Conservation (phyloP, 2,329 filamentous ascomycete genomes). For the Penicillium digitatum region DNA sequence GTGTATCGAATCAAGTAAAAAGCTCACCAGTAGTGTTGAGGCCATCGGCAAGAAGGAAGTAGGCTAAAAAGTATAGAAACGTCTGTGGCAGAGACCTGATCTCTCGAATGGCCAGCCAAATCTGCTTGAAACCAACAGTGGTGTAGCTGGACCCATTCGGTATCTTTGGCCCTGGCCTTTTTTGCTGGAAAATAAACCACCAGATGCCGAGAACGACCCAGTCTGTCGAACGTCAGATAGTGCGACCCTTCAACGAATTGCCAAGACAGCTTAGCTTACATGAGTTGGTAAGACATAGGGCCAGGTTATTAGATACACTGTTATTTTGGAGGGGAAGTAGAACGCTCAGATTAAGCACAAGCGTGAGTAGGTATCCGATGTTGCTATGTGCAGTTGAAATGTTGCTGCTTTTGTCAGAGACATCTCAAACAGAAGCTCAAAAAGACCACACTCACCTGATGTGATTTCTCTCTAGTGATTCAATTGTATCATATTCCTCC, state of each 20-base stretch:
- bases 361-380: constrained; percentile 41
- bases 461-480: constrained; percentile 43
- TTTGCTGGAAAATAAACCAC: constrained; percentile 45
- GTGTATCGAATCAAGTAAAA: background rate
- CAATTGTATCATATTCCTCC: constrained; percentile 40
- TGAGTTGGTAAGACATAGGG: constrained; percentile 41
- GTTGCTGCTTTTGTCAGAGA: constrained; percentile 27
- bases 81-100: constrained; percentile 41
- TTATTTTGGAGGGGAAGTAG: constrained; percentile 38
- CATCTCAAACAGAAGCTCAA: background rate
- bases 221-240: constrained; percentile 25
- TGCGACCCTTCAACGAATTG: too few species aligned
- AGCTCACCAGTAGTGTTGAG: constrained; percentile 39
- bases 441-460: constrained; percentile 28
- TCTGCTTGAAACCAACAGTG: constrained; percentile 44
- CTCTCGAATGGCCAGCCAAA: constrained; percentile 39
- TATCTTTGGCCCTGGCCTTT: constrained; percentile 38
- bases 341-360: constrained; percentile 41
- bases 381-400: constrained; percentile 45
- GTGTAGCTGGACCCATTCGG: constrained; percentile 40
- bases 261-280: constrained; percentile 29
- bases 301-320: constrained; percentile 39
- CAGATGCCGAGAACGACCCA: constrained; percentile 43
- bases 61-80: constrained; percentile 42
- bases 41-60: constrained; percentile 43